Evolutionary conservation across 1,139 yeast genomes (phyloP).

Genomic region (Candida pseudocylindracea): DNA sequence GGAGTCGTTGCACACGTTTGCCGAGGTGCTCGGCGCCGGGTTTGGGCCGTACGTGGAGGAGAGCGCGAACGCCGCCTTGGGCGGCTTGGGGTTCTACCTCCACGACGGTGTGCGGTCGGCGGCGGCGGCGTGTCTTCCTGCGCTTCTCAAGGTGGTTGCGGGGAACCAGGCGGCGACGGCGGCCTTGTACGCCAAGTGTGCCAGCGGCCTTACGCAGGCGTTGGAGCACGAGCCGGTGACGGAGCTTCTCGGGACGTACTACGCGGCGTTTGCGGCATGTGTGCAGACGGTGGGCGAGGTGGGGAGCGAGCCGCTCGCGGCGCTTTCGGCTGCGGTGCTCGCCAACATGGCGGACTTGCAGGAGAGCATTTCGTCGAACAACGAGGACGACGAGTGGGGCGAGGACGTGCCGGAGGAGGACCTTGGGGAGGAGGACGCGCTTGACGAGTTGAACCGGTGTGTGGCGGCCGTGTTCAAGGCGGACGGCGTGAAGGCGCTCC

Average conservation of each 20-base stretch:
- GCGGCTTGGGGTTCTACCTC: slow-evolving; percentile 74
- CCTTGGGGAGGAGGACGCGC: slow-evolving; percentile 70
- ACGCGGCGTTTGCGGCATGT: slow-evolving; percentile 48
- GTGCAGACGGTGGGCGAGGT: slow-evolving; percentile 45
- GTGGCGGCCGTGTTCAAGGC: slow-evolving; percentile 49
- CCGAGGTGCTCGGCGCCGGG: slow-evolving; percentile 60
- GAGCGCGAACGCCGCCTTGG: slow-evolving; percentile 59
- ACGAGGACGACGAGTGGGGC: slow-evolving; percentile 50
- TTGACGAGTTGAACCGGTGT: slow-evolving; percentile 69
- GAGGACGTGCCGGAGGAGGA: slow-evolving; percentile 68
- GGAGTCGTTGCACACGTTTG: slow-evolving; percentile 74
- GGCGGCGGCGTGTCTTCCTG: slow-evolving; percentile 69
- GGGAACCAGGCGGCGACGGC: slow-evolving; percentile 35
- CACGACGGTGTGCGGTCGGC: slow-evolving; percentile 91
- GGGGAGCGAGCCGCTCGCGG: slow-evolving; percentile 30
- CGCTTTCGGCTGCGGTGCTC: slow-evolving; percentile 36
- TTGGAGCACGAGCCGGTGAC: slow-evolving; percentile 64
- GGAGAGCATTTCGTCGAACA: slow-evolving; percentile 52
- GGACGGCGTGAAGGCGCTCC: slow-evolving; percentile 39
- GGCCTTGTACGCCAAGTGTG: slow-evolving; percentile 48
- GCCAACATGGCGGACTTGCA: slow-evolving; percentile 44
- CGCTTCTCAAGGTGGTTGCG: slow-evolving; percentile 48
- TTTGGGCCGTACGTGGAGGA: slow-evolving; percentile 73
- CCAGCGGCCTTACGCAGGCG: slow-evolving; percentile 40
- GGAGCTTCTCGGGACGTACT: slow-evolving; percentile 62